phyloP scores from a whole-genome alignment of 768 basidiomycete genomes.

The Rhizopogon vulgaris region DNA sequence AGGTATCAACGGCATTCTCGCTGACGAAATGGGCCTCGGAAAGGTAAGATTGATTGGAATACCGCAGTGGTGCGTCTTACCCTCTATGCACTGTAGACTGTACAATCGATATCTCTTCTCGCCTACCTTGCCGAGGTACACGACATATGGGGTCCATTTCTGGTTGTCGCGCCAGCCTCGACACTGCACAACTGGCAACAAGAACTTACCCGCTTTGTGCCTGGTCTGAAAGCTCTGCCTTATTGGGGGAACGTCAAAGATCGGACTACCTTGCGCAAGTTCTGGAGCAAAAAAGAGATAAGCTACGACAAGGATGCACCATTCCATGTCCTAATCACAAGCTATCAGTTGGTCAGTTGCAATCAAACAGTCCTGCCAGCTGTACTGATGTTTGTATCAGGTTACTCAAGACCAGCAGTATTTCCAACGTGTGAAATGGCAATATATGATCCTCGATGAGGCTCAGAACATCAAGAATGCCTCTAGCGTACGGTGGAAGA shows the following conservation, averaged over 20 bases:
- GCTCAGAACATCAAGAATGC: conserved; percentile 99
- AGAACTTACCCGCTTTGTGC: conserved; percentile 93
- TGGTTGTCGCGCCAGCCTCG: conserved; percentile 95
- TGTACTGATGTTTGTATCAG: conserved; percentile 30
- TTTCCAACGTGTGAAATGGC: conserved; percentile 97
- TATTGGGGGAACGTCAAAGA: conserved; percentile 99
- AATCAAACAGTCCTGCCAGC: neutral
- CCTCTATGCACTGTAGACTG: conserved; percentile 50
- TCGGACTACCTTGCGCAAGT: conserved; percentile 87
- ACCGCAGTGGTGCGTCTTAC: neutral
- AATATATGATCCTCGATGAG: conserved; percentile 99
- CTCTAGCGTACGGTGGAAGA: conserved; percentile 94
- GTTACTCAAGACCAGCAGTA: conserved; percentile 97
- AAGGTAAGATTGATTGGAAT: conserved; percentile 43
- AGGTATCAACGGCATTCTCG: conserved; percentile 98
- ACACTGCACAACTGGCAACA: conserved; percentile 99
- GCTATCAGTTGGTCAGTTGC: conserved; percentile 80
- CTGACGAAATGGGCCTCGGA: conserved; percentile 97
- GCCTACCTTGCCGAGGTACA: conserved; percentile 96
- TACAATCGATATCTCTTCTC: conserved; percentile 94
- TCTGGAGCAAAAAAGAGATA: conserved; percentile 98
- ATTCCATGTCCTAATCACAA: conserved; percentile 95
- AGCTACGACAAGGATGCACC: conserved; percentile 93
- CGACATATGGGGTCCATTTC: conserved; percentile 98
- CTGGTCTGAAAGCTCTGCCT: conserved; percentile 86